Evolutionary conservation across 192 early-diverging fungal genomes (phyloP).

Genomic region (Neocallimastix lanati): DNA sequence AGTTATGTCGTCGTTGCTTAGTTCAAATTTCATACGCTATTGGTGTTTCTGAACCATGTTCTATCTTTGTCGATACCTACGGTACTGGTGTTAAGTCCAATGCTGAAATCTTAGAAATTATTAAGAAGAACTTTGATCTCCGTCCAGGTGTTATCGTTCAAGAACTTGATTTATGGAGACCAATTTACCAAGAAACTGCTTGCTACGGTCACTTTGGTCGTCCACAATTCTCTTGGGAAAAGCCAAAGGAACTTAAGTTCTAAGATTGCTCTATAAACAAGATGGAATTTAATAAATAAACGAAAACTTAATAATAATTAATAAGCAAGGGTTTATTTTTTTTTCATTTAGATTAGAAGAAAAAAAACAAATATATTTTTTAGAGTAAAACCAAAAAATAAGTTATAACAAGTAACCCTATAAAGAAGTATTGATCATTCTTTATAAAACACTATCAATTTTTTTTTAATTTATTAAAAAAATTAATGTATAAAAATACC

Average conservation of each 20-base stretch:
- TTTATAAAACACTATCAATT: no score
- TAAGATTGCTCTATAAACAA: neutral
- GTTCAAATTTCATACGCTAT: slow-evolving; percentile 98
- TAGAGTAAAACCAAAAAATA: no score
- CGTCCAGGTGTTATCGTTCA: slow-evolving; percentile 96
- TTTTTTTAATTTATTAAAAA: no score
- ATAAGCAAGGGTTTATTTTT: no score
- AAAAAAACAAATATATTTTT: no score
- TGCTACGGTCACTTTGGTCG: slow-evolving; percentile 92
- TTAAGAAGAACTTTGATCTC: slow-evolving; percentile 97
- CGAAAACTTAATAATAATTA: no score
- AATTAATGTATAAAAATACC: no score
- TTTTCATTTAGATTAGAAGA: no score
- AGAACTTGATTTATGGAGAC: slow-evolving; percentile 95
- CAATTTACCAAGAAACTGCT: slow-evolving; percentile 91
- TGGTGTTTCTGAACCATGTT: slow-evolving; percentile 92
- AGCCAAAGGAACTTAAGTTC: slow-evolving; percentile 53
- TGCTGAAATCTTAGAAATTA: slow-evolving; percentile 74
- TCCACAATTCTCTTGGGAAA: slow-evolving; percentile 83
- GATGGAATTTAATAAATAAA: no score
- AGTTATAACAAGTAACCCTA: no score
- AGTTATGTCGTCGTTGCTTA: slow-evolving; percentile 75
- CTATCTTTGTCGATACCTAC: slow-evolving; percentile 90
- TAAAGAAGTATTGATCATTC: no score
- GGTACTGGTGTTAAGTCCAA: slow-evolving; percentile 83